These are phyloP conservation scores for Bassia scoparia DNA, from an alignment of 148 eudicot genomes.

Conservation along the genomic window DNA sequence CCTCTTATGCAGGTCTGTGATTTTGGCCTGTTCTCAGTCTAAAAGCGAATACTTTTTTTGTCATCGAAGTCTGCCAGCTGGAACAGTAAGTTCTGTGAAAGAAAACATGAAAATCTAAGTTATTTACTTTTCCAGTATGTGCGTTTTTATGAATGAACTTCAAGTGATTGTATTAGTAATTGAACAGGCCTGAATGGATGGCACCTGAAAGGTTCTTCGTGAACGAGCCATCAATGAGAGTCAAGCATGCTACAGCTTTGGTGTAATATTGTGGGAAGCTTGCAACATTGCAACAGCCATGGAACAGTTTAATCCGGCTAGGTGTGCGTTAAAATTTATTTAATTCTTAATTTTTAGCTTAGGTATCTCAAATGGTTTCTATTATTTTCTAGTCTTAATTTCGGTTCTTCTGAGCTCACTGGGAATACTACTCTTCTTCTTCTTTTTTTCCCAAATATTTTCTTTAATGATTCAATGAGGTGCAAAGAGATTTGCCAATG, in stretches of 20 bases:
- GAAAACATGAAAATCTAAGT: not conserved
- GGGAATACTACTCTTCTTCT: not conserved
- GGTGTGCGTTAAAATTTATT: constrained; percentile 40
- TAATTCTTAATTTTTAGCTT: no score
- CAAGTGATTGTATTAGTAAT: not conserved
- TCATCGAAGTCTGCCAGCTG: constrained; percentile 94
- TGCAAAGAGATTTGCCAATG: not conserved
- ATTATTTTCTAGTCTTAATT: constrained; percentile 8
- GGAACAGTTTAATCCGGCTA: constrained; percentile 88
- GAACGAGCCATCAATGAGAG: constrained; percentile 96
- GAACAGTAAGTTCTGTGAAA: constrained; percentile 63
- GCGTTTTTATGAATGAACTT: not conserved
- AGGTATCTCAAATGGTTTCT: not conserved
- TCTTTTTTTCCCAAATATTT: not conserved
- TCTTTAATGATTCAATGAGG: not conserved
- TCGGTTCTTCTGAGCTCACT: not conserved
- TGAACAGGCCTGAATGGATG: constrained; percentile 96
- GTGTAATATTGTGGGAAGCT: constrained; percentile 97
- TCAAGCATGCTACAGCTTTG: constrained; percentile 97
- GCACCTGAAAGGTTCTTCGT: constrained; percentile 97
- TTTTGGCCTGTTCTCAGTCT: constrained; percentile 96
- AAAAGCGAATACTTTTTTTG: constrained; percentile 82
- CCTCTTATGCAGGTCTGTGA: constrained; percentile 65
- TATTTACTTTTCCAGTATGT: constrained; percentile 1
- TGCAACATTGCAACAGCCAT: constrained; percentile 86